Conservation (phyloP, 1,139 yeast species). For the Geotrichum citri-aurantii region DNA sequence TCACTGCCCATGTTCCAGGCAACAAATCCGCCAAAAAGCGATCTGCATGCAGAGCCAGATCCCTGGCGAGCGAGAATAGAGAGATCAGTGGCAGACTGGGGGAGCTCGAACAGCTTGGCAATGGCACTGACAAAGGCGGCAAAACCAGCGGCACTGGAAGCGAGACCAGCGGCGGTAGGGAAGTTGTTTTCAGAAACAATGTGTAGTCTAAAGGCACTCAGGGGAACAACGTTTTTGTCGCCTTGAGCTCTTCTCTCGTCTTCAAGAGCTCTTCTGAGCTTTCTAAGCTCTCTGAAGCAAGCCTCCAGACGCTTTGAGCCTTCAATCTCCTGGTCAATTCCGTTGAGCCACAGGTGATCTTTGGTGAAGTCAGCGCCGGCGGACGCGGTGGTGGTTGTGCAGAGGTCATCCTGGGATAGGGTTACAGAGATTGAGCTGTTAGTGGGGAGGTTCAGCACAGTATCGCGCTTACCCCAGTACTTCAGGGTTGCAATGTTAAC, state of each 20-base stretch:
- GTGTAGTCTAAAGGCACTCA: constrained; percentile 63
- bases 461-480: constrained; percentile 98
- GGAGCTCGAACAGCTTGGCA: constrained; percentile 74
- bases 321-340: constrained; percentile 55
- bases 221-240: constrained; percentile 47
- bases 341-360: constrained; percentile 82
- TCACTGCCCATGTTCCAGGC: constrained; percentile 96
- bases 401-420: constrained; percentile 77
- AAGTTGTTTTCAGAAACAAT: constrained; percentile 93
- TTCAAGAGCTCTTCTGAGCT: constrained; percentile 36
- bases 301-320: constrained; percentile 67
- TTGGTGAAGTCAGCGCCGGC: constrained; percentile 51
- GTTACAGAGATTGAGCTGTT: constrained; percentile 95
- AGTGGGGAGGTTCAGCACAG: constrained; percentile 81
- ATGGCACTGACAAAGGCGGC: constrained; percentile 90
- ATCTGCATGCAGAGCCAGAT: constrained; percentile 96
- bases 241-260: constrained; percentile 21
- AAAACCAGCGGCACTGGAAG: constrained; percentile 97
- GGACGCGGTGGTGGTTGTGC: constrained; percentile 86
- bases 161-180: constrained; percentile 98
- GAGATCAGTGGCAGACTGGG: constrained; percentile 74
- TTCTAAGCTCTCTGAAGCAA: constrained; percentile 71
- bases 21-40: constrained; percentile 93
- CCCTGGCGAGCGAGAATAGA: constrained; percentile 96
- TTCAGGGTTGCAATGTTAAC: constrained; percentile 95